These are phyloP conservation scores for Pseudonitzschia pungens DNA, from an alignment of 108 stramenopile species.

Conservation along the genomic window DNA sequence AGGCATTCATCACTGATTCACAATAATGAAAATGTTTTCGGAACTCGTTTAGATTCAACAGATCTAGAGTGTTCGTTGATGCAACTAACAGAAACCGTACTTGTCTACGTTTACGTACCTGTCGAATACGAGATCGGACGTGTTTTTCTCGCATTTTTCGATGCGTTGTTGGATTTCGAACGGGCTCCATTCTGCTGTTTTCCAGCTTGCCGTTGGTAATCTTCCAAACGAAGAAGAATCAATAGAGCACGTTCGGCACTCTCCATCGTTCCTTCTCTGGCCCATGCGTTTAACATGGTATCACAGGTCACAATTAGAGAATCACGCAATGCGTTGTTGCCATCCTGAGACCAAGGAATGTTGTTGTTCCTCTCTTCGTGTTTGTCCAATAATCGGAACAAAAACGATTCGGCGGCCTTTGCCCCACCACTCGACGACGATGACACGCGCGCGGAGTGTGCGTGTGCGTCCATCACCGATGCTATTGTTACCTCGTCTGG, in stretches of 20 bases:
- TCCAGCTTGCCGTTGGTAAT: slow-evolving; percentile 22
- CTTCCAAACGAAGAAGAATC: slow-evolving; percentile 60
- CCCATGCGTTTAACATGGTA: slow-evolving; percentile 49
- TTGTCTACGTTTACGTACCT: slow-evolving; percentile 10
- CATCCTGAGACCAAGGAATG: slow-evolving; percentile 13
- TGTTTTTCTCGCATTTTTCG: not conserved
- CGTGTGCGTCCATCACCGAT: slow-evolving; percentile 51
- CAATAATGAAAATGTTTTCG: not conserved
- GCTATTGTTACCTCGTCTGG: slow-evolving; percentile 58
- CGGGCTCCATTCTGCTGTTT: not conserved
- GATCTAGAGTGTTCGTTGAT: no score
- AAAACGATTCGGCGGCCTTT: slow-evolving; percentile 35
- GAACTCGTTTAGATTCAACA: not conserved
- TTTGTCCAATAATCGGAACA: slow-evolving; percentile 39
- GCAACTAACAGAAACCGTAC: no score
- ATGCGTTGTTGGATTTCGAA: not conserved
- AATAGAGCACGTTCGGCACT: slow-evolving; percentile 56
- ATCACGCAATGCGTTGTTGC: not conserved
- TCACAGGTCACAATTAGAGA: slow-evolving; percentile 30
- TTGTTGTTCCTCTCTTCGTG: slow-evolving; percentile 3
- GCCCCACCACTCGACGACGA: slow-evolving; percentile 20
- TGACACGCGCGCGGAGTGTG: slow-evolving; percentile 9
- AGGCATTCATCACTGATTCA: slow-evolving; percentile 41
- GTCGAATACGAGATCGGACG: slow-evolving; percentile 35
- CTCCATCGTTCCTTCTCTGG: slow-evolving; percentile 41